phyloP scores from a whole-genome alignment of 768 basidiomycete species.

The Austroboletus festivus region DNA sequence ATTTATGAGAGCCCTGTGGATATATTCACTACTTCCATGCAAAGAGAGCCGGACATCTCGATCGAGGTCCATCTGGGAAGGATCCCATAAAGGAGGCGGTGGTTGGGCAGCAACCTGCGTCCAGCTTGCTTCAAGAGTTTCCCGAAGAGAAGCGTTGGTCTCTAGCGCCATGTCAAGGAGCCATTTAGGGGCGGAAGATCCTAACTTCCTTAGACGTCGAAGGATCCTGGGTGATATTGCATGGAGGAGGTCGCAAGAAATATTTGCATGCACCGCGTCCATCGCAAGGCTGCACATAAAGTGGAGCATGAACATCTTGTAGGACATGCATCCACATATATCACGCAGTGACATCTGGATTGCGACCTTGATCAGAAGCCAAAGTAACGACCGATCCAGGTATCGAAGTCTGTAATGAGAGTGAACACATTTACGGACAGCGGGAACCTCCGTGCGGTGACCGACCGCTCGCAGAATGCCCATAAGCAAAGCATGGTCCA shows the following conservation, averaged over 20 bases:
- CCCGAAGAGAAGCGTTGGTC: background rate
- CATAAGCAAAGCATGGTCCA: background rate
- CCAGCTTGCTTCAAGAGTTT: background rate
- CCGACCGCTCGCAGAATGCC: background rate
- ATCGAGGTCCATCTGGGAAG: slow-evolving; percentile 22
- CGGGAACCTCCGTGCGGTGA: background rate
- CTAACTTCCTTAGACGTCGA: background rate
- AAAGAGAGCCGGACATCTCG: slow-evolving; percentile 35
- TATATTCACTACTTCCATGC: slow-evolving; percentile 23
- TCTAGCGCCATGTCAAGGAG: background rate
- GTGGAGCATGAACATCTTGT: background rate
- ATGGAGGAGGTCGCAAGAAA: background rate
- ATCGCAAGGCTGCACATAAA: slow-evolving; percentile 13
- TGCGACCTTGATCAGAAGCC: slow-evolving; percentile 10
- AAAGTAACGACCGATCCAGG: background rate
- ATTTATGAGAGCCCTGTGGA: slow-evolving; percentile 12
- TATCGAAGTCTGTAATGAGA: background rate
- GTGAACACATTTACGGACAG: background rate
- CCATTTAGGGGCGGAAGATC: background rate
- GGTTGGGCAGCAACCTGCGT: background rate
- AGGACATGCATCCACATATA: background rate
- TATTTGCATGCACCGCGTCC: background rate
- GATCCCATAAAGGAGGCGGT: slow-evolving; percentile 20
- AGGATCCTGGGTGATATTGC: background rate
- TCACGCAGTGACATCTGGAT: slow-evolving; percentile 35